Evolutionary conservation across 2,329 filamentous ascomycete species (phyloP).

Genomic region (Fusarium sp.): DNA sequence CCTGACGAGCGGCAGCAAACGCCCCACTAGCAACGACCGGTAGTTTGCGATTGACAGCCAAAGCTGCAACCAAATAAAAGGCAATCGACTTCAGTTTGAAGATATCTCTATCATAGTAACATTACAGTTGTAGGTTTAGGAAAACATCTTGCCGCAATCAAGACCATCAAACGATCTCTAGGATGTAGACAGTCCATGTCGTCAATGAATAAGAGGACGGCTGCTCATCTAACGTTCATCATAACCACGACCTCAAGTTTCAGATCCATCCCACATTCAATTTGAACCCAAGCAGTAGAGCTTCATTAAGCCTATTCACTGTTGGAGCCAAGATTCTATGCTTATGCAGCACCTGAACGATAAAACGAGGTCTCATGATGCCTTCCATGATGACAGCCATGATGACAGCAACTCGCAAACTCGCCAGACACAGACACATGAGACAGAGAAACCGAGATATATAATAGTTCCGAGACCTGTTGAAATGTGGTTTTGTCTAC

Average conservation of each 20-base stretch:
- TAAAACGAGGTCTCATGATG: not conserved
- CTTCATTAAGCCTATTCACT: too few relatives aligned
- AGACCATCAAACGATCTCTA: not conserved
- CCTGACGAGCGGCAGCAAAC: not conserved
- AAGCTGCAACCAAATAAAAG: too few relatives aligned
- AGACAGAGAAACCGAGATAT: not conserved
- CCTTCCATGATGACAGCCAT: not conserved
- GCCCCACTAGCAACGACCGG: constrained; percentile 11
- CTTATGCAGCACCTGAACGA: not conserved
- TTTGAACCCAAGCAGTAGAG: too few relatives aligned
- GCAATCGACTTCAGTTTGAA: not conserved
- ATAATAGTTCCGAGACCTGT: not conserved
- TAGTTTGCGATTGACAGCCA: not conserved
- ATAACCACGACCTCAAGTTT: not conserved
- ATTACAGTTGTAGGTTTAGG: accelerated
- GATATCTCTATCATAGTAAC: accelerated
- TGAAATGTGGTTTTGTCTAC: constrained; percentile 40
- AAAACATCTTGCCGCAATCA: too few relatives aligned
- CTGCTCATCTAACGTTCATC: not conserved
- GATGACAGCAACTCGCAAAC: not conserved
- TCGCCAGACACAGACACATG: too few relatives aligned
- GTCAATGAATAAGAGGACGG: not conserved
- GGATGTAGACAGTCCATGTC: not conserved
- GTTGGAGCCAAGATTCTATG: not conserved
- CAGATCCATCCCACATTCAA: too few relatives aligned